A percentile compares a stretch with the other conserved stretches of the same genome.
These are phyloP conservation scores for Mycena galopus DNA, from an alignment of 768 basidiomycete genomes.

Conservation along the genomic window DNA sequence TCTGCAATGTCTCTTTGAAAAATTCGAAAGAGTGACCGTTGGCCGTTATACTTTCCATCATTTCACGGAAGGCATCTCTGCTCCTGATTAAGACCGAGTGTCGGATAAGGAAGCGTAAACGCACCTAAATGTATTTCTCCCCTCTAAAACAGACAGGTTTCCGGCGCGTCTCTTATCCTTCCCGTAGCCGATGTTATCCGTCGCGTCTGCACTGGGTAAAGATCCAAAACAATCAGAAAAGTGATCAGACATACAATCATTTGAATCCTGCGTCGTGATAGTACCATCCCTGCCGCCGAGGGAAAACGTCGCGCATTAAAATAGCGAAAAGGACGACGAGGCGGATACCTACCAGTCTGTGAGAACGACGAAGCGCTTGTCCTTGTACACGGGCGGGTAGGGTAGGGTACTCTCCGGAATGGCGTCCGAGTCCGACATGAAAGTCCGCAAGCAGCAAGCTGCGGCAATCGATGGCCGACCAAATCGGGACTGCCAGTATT, in stretches of 20 bases:
- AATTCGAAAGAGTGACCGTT: constrained; percentile 88
- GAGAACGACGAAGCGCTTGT: constrained; percentile 88
- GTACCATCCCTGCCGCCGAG: constrained; percentile 94
- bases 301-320: background rate
- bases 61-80: constrained; percentile 90
- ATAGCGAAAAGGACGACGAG: background rate
- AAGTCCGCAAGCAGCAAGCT: constrained; percentile 31
- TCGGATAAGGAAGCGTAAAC: constrained; percentile 32
- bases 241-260: constrained; percentile 81
- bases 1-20: constrained; percentile 80
- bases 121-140: constrained; percentile 78
- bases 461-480: constrained; percentile 14
- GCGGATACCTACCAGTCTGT: constrained; percentile 89
- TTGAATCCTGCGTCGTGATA: constrained; percentile 93
- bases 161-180: constrained; percentile 76
- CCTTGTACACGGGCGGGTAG: constrained; percentile 83
- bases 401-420: constrained; percentile 77
- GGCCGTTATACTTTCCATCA: constrained; percentile 83
- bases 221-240: background rate
- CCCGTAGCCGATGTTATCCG: constrained; percentile 92
- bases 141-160: constrained; percentile 80
- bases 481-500: background rate
- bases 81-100: background rate
- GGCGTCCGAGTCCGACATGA: constrained; percentile 47
- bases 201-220: constrained; percentile 68